phyloP scores from a whole-genome alignment of 768 basidiomycete species.

The Agaricus subrufescens region DNA sequence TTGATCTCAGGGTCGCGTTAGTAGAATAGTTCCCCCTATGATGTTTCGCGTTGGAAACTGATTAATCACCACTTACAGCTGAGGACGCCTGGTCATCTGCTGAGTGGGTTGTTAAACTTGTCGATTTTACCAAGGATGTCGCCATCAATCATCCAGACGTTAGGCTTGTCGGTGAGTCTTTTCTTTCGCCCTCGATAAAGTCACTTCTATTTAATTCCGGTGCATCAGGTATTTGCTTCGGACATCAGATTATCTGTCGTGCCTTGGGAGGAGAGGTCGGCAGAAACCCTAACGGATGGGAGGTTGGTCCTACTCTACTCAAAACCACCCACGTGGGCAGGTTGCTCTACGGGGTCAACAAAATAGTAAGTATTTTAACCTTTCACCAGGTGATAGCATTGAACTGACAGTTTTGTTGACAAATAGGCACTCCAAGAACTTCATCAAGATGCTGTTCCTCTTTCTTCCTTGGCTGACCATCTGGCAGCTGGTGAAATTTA shows the following conservation, averaged over 20 bases:
- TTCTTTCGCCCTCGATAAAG: no score
- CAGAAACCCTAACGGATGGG: conserved; percentile 65
- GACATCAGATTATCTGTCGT: conserved; percentile 69
- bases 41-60: background rate
- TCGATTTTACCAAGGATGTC: conserved; percentile 40
- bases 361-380: no score
- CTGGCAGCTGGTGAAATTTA: conserved; percentile 27
- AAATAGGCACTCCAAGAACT: no score
- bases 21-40: no score
- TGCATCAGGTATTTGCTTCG: conserved; percentile 79
- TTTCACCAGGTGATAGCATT: no score
- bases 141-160: no score
- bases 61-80: conserved; percentile 32
- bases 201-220: background rate
- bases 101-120: conserved; percentile 72
- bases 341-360: conserved; percentile 27
- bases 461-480: conserved; percentile 29
- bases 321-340: conserved; percentile 64
- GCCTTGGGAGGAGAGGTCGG: conserved; percentile 72
- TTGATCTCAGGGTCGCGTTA: conserved; percentile 81
- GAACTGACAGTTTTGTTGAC: no score
- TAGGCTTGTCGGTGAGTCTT: conserved; percentile 44
- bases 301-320: conserved; percentile 60
- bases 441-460: no score
- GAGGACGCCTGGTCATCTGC: conserved; percentile 69